Evolutionary conservation across 768 basidiomycete genomes (phyloP), one percentile per base, ranked within the genome.

Genomic region (Pulveroboletus sp.): DNA sequence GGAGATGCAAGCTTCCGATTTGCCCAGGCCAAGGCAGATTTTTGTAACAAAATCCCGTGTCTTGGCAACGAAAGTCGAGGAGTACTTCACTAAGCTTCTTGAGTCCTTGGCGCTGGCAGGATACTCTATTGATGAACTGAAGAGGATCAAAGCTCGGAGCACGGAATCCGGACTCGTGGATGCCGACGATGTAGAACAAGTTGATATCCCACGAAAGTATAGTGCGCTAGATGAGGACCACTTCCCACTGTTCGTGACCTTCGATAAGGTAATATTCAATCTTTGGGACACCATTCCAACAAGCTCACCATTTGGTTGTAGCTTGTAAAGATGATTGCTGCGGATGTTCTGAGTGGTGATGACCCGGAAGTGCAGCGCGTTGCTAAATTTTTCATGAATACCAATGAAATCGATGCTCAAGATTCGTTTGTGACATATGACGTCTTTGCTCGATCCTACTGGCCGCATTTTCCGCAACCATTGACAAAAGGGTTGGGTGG

Each of bases 231-330:
- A 71, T 32, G 82, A 84, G 29, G 56, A 71, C 1, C 76, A 89
- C 58, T 89, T 88, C 46, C 86, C 86, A 0, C 63, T 89, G 35
- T 89, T 88, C 52, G 58, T 85, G 1, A 84, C 86, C 0, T 83
- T 81, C 45, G 79, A 86, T 56, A 71, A 73, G 45, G 86, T 83
- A 51, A 39, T 74, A 54, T 22, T 27, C 11, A 1, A 3, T 29
- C 3, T 26, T 4, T n/a, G n/a, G n/a, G n/a, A n/a, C n/a, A n/a
- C n/a, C n/a, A n/a, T n/a, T n/a, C 5, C 10, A n/a, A 29, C 20
- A 0, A n/a, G n/a, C n/a, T n/a, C n/a, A n/a, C n/a, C n/a, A 1
- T 13, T n/a, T 37, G 2, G 9, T 40, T 3, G n/a, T 30, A 65
- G 64, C 55, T 65, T 0, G 59, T 50, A 4, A 54, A 31, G 23